Evolutionary conservation across 805 yeast genomes (phyloP), one percentile per base, ranked within the genome.

Genomic region (Metschnikowia shivogae): DNA sequence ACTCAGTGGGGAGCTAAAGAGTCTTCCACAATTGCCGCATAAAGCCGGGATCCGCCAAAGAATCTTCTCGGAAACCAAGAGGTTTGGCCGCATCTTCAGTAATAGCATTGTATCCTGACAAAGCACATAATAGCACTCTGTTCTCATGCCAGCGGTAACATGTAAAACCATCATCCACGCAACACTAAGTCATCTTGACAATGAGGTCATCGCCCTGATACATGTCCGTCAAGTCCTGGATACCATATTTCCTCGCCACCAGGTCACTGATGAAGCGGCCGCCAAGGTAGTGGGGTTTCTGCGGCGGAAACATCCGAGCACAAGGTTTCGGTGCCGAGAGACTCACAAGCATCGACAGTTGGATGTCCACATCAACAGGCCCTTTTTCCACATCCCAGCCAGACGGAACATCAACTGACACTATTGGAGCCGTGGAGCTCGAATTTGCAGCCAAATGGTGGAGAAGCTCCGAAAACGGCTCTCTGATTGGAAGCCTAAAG

Each of bases 371-470:
- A 1, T 62, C 65, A 1, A 48, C 57, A 0, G 69, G 64, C 0
- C 99, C 99, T 6, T 74, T 58, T 58, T 93, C 95, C 9, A 93
- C 98, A 59, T 90, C 92, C 99, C 99, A 93, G 0, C 97, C 96
- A 2, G 96, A 86, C 0, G 99, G 99, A 38, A 92, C 80, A 62
- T 93, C 99, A 2, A 93, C 86, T 0, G 95, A 79, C 0, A 87
- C 76, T 1, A 89, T 77, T 1, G 90, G 92, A 2, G 80, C 55
- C 57, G 72, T n/a, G 55, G 56, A 44, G 76, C 67, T 7, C 74
- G 76, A 12, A 38, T 58, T 52, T 53, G 55, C 47, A 7, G 57
- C 44, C 46, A 70, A 52, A 39, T 42, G 61, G 7, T 42, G 33
- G 29, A 71, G 58, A 38, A 70, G 53, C 6, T 67, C 72, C 35